Conservation (phyloP, 1,139 yeast genomes). For the Blastobotrys raffinosifermentans region DNA sequence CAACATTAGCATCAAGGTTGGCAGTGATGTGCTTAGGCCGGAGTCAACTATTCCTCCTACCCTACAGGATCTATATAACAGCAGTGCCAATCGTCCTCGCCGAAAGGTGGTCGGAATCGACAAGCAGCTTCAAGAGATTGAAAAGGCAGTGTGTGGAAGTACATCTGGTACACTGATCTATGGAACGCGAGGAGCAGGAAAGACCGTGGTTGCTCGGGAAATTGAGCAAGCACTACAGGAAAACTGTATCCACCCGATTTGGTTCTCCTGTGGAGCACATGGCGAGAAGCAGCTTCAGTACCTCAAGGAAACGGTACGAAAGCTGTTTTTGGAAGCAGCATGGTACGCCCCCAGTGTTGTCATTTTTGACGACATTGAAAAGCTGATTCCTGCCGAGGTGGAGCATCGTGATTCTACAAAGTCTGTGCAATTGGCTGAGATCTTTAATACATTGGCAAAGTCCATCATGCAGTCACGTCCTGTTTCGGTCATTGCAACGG, state of each 20-base stretch:
- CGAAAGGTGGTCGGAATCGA: conserved; percentile 55
- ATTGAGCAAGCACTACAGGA: conserved; percentile 38
- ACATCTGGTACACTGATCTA: conserved; percentile 53
- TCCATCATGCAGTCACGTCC: conserved; percentile 40
- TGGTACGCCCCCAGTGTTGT: conserved; percentile 80
- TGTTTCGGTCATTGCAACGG: conserved; percentile 50
- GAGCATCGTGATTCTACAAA: conserved; percentile 62
- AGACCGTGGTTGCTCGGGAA: conserved; percentile 48
- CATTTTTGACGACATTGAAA: conserved; percentile 76
- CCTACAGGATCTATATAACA: conserved; percentile 7
- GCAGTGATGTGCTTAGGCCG: conserved; percentile 48
- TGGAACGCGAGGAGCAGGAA: conserved; percentile 82
- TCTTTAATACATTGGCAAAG: conserved; percentile 36
- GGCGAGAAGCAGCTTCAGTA: conserved; percentile 53
- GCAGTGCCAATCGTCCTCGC: conserved; percentile 3
- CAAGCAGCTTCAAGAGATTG: conserved; percentile 38
- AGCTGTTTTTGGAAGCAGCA: conserved; percentile 54
- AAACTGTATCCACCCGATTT: conserved; percentile 41
- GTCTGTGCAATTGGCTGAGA: conserved; percentile 54
- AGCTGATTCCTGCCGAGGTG: conserved; percentile 61
- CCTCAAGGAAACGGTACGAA: conserved; percentile 45
- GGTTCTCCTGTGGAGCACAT: conserved; percentile 48
- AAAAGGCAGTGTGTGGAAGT: conserved; percentile 42
- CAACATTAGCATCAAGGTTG: conserved; percentile 42
- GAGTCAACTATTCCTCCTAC: conserved; percentile 42